Conservation (phyloP, 2,329 filamentous ascomycete species). For the Curvularia spicifera region DNA sequence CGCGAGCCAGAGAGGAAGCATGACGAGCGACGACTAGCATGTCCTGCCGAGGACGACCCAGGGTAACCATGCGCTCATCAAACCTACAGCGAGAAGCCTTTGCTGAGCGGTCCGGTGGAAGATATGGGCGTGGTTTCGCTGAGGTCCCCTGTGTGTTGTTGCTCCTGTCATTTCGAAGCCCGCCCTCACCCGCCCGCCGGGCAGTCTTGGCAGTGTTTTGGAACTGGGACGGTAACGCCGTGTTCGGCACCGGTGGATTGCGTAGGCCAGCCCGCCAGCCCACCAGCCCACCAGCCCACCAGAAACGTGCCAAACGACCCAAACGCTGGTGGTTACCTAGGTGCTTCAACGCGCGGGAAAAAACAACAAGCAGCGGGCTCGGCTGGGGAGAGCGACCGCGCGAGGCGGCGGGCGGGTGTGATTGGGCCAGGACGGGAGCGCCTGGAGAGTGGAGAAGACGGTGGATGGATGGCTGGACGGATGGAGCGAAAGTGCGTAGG, state of each 20-base stretch:
- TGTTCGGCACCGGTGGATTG: constrained; percentile 36
- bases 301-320: constrained; percentile 45
- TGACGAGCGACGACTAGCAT: constrained; percentile 28
- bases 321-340: constrained; percentile 43
- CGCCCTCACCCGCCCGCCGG: constrained; percentile 31
- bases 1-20: constrained; percentile 3
- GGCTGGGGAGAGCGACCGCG: constrained; percentile 20
- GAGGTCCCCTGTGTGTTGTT: constrained; percentile 2
- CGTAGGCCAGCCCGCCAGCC: constrained; percentile 20
- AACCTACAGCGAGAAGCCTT: constrained; percentile 37
- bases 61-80: constrained; percentile 45
- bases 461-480: too few relatives aligned
- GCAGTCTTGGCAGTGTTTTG: constrained; percentile 45
- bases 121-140: constrained; percentile 37
- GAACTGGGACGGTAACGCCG: constrained; percentile 26
- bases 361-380: constrained; percentile 15
- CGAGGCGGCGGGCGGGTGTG: constrained; percentile 23
- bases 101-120: constrained; percentile 34
- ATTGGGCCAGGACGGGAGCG: too few relatives aligned
- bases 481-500: too few relatives aligned
- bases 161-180: constrained; percentile 46
- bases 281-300: too few relatives aligned
- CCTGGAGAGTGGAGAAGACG: too few relatives aligned
- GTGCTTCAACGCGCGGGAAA: constrained; percentile 35
- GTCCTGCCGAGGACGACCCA: constrained; percentile 34